Evolutionary conservation across 176 grass and related monocot genomes (phyloP), one percentile per base, ranked within the genome.

Genomic region (Paspalum vaginatum): DNA sequence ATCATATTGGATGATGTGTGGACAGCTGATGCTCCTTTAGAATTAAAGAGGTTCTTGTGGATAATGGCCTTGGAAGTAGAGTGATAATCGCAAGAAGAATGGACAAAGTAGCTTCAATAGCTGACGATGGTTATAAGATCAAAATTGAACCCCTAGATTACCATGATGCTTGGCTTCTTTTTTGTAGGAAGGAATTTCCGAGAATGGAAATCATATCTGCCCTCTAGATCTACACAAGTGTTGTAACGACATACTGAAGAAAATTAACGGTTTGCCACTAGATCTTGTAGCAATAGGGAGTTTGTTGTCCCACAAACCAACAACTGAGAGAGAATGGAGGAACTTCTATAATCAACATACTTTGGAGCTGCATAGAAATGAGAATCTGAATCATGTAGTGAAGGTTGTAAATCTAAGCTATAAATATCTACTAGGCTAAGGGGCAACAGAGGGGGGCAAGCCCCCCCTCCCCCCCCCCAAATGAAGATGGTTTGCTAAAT

Each of bases 381-480:
- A 14, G 11, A 57, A 32, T 2, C 62, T 90, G 26, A 79, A 65
- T 6, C 40, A 4, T 0, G 50, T 89, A 22, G 74, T 65, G 72
- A 88, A 47, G 17, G 56, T 80, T 77, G 3, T 92, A 74, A 76
- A 86, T 72, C 17, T 89, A 40, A 92, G 87, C 38, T 92, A 80
- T 20, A 80, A 74, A 39, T 1, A 87, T 5, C 65, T 84, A 4
- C 90, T 87, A 0, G 41, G 40, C 2, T 58, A 87, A 3, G 32
- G 32, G 32, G 32, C n/a, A n/a, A n/a, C n/a, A n/a, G n/a, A n/a
- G 32, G 32, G 32, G 32, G 32, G 32, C 32, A 32, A 32, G 1
- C 32, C 32, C 32, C 32, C 32, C 32, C 32, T 32, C n/a, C n/a
- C n/a, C n/a, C n/a, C n/a, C n/a, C n/a, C n/a, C n/a, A n/a, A 32